Conservation (phyloP, 176 grass and related monocot species). For the Triticum dicoccoides region DNA sequence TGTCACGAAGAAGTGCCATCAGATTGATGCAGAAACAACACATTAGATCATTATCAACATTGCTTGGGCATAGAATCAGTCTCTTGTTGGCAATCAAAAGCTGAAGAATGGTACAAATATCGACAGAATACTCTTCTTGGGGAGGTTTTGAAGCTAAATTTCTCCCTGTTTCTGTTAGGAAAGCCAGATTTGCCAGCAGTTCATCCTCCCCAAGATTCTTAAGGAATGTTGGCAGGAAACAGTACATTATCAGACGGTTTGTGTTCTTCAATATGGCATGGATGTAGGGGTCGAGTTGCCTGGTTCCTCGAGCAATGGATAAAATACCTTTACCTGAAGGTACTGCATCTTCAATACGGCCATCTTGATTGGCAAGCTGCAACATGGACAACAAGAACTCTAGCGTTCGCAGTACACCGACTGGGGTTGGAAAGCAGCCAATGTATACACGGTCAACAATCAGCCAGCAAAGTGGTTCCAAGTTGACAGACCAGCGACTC, state of each 20-base stretch:
- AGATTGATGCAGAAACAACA: slow-evolving; percentile 93
- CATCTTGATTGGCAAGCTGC: slow-evolving; percentile 96
- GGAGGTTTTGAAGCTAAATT: slow-evolving; percentile 46
- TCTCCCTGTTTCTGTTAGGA: slow-evolving; percentile 65
- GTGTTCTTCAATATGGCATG: slow-evolving; percentile 97
- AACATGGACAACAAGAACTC: slow-evolving; percentile 98
- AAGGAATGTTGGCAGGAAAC: slow-evolving; percentile 88
- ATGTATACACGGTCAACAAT: slow-evolving; percentile 95
- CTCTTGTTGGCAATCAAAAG: slow-evolving; percentile 93
- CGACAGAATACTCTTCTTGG: slow-evolving; percentile 74
- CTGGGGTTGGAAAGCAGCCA: slow-evolving; percentile 86
- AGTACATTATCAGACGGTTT: slow-evolving; percentile 97
- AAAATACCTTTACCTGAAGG: slow-evolving; percentile 93
- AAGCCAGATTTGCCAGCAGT: slow-evolving; percentile 69
- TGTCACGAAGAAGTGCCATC: slow-evolving; percentile 84
- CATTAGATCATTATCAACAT: slow-evolving; percentile 89
- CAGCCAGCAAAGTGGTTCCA: slow-evolving; percentile 96
- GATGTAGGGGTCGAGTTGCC: slow-evolving; percentile 91
- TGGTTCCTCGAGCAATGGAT: slow-evolving; percentile 84
- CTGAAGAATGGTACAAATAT: slow-evolving; percentile 90
- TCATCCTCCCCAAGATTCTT: slow-evolving; percentile 90
- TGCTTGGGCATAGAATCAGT: slow-evolving; percentile 88
- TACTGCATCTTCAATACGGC: slow-evolving; percentile 83
- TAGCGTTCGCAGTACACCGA: slow-evolving; percentile 76
- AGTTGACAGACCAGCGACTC: slow-evolving; percentile 84